These are phyloP conservation scores for Coemansia sp. DNA, from an alignment of 192 early-diverging fungal genomes.

Conservation along the genomic window DNA sequence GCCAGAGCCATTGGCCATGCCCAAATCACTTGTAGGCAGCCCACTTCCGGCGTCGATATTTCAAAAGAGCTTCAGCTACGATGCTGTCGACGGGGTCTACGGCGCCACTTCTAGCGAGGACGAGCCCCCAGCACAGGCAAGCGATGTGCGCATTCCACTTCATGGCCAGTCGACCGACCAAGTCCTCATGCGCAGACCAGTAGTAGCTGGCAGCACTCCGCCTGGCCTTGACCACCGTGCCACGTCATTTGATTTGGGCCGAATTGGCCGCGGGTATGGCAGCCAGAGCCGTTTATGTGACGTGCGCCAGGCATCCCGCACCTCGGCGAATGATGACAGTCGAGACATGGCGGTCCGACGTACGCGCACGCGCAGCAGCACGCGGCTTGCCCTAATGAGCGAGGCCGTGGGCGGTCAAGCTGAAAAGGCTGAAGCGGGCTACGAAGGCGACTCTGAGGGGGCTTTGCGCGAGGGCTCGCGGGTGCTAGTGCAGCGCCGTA, in stretches of 20 bases:
- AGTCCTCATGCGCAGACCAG: too few relatives aligned
- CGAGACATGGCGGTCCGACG: not conserved
- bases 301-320: not conserved
- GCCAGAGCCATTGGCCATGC: not conserved
- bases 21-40: conserved; percentile 21
- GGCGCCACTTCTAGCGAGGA: conserved; percentile 36
- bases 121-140: conserved; percentile 5
- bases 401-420: conserved; percentile 7
- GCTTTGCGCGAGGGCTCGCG: conserved; percentile 20
- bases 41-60: conserved; percentile 32
- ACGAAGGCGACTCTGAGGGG: conserved; percentile 53
- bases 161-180: not conserved
- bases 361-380: conserved; percentile 26
- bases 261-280: conserved; percentile 16
- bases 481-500: conserved; percentile 45
- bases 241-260: conserved; percentile 52
- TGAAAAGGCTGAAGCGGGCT: conserved; percentile 38
- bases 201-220: not conserved
- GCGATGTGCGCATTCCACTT: not conserved
- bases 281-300: not conserved
- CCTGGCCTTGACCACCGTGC: conserved; percentile 42
- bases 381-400: conserved; percentile 17
- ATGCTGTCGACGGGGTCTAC: conserved; percentile 20
- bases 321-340: not conserved
- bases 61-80: conserved; percentile 22